phyloP scores from a whole-genome alignment of 75 land plant genomes.

The Cryptomeria japonica region DNA sequence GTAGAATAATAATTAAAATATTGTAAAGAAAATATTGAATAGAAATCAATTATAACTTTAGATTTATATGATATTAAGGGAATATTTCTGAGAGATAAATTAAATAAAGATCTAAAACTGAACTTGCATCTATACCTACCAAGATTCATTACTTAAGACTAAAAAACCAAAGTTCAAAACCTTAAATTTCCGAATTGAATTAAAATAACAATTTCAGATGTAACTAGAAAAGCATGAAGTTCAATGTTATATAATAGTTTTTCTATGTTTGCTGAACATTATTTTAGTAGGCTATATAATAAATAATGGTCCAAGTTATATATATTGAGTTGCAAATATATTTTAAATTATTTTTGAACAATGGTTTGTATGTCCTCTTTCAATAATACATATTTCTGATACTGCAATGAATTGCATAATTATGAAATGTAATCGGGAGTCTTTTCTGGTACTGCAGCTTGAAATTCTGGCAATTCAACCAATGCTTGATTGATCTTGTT shows the following conservation, averaged over 20 bases:
- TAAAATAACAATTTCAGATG: not conserved
- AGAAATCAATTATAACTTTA: too few relatives aligned
- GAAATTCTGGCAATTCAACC: constrained; percentile 52
- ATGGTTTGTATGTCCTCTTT: not conserved
- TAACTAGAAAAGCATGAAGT: not conserved
- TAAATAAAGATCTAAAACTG: not conserved
- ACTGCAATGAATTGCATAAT: not conserved
- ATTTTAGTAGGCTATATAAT: not conserved
- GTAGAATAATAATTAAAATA: too few relatives aligned
- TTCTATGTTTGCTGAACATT: not conserved
- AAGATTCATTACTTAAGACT: not conserved
- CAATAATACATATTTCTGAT: not conserved
- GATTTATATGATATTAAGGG: not conserved
- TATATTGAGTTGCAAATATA: not conserved
- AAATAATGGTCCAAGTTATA: not conserved
- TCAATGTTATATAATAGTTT: not conserved
- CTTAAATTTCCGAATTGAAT: not conserved
- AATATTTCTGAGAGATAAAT: not conserved
- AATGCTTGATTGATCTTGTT: constrained; percentile 43
- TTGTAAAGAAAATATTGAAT: too few relatives aligned
- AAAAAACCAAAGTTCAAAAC: not conserved
- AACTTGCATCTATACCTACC: not conserved
- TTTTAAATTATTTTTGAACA: not conserved
- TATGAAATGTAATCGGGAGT: constrained; percentile 47
- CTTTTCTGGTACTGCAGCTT: constrained; percentile 45